These are phyloP conservation scores for Dactylis glomerata DNA, from an alignment of 176 grass and related monocot species.

Conservation along the genomic window DNA sequence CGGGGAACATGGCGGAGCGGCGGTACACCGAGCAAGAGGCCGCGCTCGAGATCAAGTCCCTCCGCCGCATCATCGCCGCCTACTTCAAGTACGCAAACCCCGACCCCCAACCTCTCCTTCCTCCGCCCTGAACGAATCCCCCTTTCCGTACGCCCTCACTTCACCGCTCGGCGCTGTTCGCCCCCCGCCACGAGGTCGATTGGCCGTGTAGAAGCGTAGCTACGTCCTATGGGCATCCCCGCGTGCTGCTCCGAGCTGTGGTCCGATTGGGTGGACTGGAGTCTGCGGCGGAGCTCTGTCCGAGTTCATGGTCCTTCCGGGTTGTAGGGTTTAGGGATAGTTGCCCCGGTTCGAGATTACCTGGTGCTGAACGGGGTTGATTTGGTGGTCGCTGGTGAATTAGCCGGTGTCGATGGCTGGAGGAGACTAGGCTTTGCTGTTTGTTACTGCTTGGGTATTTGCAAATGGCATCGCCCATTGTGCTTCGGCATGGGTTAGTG, in stretches of 20 bases:
- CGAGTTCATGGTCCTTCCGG: conserved; percentile 1
- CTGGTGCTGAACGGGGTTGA: neutral
- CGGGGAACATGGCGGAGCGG: conserved; percentile 56
- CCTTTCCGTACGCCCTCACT: neutral
- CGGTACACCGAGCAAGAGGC: conserved; percentile 85
- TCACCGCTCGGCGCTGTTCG: neutral
- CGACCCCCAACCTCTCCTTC: neutral
- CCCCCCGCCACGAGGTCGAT: neutral
- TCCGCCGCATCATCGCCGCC: conserved; percentile 85
- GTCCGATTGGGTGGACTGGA: neutral
- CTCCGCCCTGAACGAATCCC: neutral
- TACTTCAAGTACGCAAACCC: conserved; percentile 64
- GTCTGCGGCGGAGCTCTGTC: neutral
- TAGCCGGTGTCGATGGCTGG: neutral
- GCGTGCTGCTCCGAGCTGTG: neutral
- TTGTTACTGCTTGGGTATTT: neutral
- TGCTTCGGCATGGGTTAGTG: neutral
- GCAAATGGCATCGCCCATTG: neutral
- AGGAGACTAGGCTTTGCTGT: neutral
- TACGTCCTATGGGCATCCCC: neutral
- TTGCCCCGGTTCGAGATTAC: neutral
- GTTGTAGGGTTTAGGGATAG: conserved; percentile 21
- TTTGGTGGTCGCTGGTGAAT: neutral
- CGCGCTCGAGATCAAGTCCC: conserved; percentile 89
- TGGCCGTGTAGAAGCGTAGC: neutral